Evolutionary conservation across 148 eudicot genomes (phyloP), one percentile per base, ranked within the genome.

Genomic region (Drosera capensis): DNA sequence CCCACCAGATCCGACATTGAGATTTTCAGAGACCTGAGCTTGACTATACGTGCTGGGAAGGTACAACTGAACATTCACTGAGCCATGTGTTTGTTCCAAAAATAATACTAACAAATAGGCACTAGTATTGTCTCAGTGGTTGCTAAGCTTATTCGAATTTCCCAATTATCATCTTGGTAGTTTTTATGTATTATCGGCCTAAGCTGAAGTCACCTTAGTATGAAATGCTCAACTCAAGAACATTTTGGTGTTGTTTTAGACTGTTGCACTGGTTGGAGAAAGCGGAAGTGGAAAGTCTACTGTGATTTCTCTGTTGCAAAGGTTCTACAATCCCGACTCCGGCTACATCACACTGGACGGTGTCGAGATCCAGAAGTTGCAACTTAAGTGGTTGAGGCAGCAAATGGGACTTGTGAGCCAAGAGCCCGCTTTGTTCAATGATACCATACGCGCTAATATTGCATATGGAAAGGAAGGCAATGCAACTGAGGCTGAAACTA

Each of bases 241-340:
- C n/a, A n/a, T n/a, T 11, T 25, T 14, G 23, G 18, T 18, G 15
- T 18, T 47, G n/a, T 30, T 46, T 7, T 63, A 79, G 86, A 65
- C 77, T 1, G 75, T 82, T 31, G 93, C 86, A 45, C 51, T 82
- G 9, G 93, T 82, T 40, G 93, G 93, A 42, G 93, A 82, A 53
- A 82, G 93, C 55, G 93, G 93, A 30, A 66, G 93, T n/a, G 86
- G 86, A 30, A 82, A 82, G 68, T 82, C 93, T 44, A 78, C 86
- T 16, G 86, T 78, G 26, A 68, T 82, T 17, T 74, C 86, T 18
- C 57, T 82, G 16, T 30, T 82, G 39, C 86, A 82, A 55, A 72
- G 93, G 49, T 82, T 74, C 39, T 82, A 82, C 40, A 71, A 82
- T 54, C 79, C 79, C 12, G 72, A 72, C 60, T 70, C 79, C 0